A percentile compares a stretch with the other conserved stretches of the same genome.
Conservation (phyloP, 2,329 filamentous ascomycete species). For the Fusarium palustre region DNA sequence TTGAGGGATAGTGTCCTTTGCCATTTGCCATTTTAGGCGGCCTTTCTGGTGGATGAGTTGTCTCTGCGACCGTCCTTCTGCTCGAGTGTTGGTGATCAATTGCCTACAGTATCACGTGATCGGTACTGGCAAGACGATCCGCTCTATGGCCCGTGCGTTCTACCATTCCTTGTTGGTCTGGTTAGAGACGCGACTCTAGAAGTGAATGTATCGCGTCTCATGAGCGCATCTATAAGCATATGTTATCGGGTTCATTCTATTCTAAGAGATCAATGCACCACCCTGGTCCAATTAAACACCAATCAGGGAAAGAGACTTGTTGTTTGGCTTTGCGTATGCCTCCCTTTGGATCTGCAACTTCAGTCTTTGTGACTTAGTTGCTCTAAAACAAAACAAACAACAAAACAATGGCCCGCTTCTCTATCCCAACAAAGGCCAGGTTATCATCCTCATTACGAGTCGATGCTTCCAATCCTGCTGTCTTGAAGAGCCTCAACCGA, state of each 20-base stretch:
- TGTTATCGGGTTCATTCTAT: conserved; percentile 6
- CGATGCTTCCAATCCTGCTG: conserved; percentile 70
- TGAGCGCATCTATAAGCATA: conserved; percentile 18
- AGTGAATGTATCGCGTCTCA: conserved; percentile 31
- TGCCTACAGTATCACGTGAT: conserved; percentile 20
- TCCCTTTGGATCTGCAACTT: conserved; percentile 4
- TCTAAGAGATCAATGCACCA: conserved; percentile 8
- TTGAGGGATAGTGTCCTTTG: not conserved
- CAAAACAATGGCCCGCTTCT: conserved; percentile 64
- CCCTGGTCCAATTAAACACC: not conserved
- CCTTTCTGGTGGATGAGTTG: not conserved
- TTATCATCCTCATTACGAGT: conserved; percentile 78
- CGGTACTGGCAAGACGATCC: fast-evolving
- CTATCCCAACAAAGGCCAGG: conserved; percentile 77
- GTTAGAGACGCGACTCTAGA: conserved; percentile 25
- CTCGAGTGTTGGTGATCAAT: not conserved
- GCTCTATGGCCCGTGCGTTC: conserved; percentile 20
- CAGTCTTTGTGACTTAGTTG: not conserved
- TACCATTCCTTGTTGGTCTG: not conserved
- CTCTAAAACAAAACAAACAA: conserved; percentile 22
- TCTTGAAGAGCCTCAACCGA: conserved; percentile 74
- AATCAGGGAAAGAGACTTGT: conserved; percentile 13
- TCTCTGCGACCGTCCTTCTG: not conserved
- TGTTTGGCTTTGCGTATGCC: conserved; percentile 3
- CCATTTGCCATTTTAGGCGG: not conserved